Conservation (phyloP, 2,329 filamentous ascomycete species). For the Cordyceps pruinosa region DNA sequence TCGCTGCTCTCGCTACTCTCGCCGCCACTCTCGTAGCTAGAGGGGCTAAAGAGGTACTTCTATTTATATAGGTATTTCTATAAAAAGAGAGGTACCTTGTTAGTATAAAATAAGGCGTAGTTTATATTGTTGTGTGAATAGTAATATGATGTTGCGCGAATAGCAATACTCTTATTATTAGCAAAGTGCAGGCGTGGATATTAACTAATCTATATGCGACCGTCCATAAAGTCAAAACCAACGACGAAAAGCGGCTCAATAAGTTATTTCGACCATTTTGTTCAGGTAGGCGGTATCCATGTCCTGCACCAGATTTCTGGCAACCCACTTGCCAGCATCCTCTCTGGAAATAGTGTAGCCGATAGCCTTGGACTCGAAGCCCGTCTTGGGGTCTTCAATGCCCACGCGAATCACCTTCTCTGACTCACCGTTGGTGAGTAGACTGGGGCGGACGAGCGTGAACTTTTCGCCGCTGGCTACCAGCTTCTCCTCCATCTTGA, state of each 20-base stretch:
- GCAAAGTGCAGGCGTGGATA: not conserved
- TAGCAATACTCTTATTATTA: too few relatives aligned
- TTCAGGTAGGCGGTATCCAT: slow-evolving; percentile 22
- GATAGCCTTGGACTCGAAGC: slow-evolving; percentile 28
- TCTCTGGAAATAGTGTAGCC: slow-evolving; percentile 42
- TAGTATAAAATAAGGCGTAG: too few relatives aligned
- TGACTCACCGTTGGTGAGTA: slow-evolving; percentile 27
- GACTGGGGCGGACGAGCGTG: slow-evolving; percentile 30
- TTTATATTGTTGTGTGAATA: too few relatives aligned
- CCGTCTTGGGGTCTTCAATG: slow-evolving; percentile 30
- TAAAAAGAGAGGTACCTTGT: too few relatives aligned
- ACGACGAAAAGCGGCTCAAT: slow-evolving; percentile 15
- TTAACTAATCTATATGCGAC: not conserved
- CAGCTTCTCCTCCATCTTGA: slow-evolving; percentile 35
- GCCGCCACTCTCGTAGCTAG: too few relatives aligned
- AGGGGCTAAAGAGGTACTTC: too few relatives aligned
- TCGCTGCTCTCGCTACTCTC: too few relatives aligned
- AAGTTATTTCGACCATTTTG: slow-evolving; percentile 33
- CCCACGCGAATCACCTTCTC: slow-evolving; percentile 29
- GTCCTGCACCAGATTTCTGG: slow-evolving; percentile 29
- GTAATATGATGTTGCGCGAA: too few relatives aligned
- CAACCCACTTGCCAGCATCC: slow-evolving; percentile 42
- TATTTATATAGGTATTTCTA: too few relatives aligned
- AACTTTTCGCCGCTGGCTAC: slow-evolving; percentile 25
- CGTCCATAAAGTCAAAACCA: not conserved